Evolutionary conservation across 2,329 filamentous ascomycete species (phyloP), one percentile per base, ranked within the genome.

Genomic region (Eurotiales sp.): DNA sequence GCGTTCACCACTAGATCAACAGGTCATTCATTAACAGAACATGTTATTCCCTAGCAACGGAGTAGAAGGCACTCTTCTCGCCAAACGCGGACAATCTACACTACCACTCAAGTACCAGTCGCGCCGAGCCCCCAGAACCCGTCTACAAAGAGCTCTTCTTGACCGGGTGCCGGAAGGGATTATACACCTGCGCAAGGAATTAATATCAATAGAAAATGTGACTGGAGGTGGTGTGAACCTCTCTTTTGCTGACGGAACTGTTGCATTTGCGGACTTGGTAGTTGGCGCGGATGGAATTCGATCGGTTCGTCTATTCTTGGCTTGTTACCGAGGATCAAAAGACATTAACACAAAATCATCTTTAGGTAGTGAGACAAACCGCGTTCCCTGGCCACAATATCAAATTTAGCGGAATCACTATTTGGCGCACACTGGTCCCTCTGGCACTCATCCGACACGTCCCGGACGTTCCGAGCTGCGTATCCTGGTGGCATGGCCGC

Each of bases 261-360:
- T 68, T 11, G 50, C 50, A 2, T 54, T 51, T 14, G 70, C 70
- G 2, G 77, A 79, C 54, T 59, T 81, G 0, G 67, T 80, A 1
- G 69, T 81, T 2, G 78, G 77, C 0, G 78, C 75, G 4, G 76
- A 81, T 57, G 76, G 78, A 2, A 79, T 80, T 46, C 71, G 76
- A 51, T 79, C 76, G 4, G 72, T 77, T 56, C 30, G 64, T 53
- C 5, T 10, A 5, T 27, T 27, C 10, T 27, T 27, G 25, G 5
- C 25, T 10, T n/a, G n/a, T 10, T 27, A 27, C 25, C 10, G 10
- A 6, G 25, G 32, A 36, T 36, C n/a, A n/a, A n/a, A n/a, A n/a
- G n/a, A n/a, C n/a, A n/a, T n/a, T n/a, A n/a, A n/a, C n/a, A n/a
- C n/a, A n/a, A n/a, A n/a, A n/a, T n/a, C n/a, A 22, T 49, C 12